phyloP scores from a whole-genome alignment of 306 rosid genomes.

The Quercus alba region DNA sequence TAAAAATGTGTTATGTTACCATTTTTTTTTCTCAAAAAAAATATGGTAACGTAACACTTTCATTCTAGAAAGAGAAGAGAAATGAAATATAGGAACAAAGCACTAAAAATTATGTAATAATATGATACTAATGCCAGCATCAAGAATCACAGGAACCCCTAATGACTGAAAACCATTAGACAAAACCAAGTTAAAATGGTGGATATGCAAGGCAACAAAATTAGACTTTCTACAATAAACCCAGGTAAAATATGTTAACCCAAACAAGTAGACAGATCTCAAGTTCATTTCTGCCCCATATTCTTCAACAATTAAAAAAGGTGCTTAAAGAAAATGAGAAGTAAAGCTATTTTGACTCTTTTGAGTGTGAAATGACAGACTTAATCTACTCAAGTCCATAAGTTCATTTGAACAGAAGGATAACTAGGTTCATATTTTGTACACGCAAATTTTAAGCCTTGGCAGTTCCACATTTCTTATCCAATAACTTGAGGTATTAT shows the following conservation, averaged over 20 bases:
- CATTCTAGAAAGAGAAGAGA: background rate
- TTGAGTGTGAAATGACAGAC: background rate
- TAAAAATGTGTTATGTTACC: background rate
- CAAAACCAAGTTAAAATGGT: background rate
- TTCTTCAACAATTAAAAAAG: background rate
- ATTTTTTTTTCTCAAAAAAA: too few relatives aligned
- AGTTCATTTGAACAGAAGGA: background rate
- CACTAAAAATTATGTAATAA: background rate
- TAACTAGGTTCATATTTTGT: background rate
- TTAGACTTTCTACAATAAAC: background rate
- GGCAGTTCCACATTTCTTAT: too few relatives aligned
- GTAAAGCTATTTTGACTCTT: background rate
- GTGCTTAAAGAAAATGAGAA: background rate
- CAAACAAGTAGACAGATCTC: background rate
- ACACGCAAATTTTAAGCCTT: background rate
- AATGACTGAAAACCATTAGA: background rate
- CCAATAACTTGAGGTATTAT: background rate
- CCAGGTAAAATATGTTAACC: background rate
- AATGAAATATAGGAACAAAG: background rate
- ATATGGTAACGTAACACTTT: background rate
- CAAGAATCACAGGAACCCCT: background rate
- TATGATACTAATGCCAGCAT: background rate
- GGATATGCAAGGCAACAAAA: background rate
- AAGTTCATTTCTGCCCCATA: background rate
- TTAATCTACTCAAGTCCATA: background rate